phyloP scores from a whole-genome alignment of 805 yeast species.

The Pichia scutulata region DNA sequence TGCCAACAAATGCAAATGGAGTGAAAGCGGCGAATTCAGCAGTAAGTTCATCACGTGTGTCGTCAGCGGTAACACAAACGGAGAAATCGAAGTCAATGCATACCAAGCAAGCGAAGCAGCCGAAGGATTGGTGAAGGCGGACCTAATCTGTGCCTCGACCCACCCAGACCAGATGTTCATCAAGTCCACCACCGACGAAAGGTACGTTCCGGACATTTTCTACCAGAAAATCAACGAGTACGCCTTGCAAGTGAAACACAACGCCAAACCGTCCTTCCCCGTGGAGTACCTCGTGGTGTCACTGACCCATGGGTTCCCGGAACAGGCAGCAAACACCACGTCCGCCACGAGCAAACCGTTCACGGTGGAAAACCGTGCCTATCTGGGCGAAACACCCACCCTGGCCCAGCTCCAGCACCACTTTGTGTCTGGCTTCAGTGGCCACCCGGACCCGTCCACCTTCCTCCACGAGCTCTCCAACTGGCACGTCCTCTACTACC shows the following conservation, averaged over 20 bases:
- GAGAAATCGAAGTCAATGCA: conserved; percentile 84
- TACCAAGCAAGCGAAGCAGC: conserved; percentile 87
- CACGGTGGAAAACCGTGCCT: conserved; percentile 75
- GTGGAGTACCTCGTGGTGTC: conserved; percentile 85
- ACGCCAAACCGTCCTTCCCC: conserved; percentile 89
- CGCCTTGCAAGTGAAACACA: conserved; percentile 75
- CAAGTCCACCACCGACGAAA: conserved; percentile 57
- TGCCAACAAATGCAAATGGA: conserved; percentile 58
- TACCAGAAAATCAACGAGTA: conserved; percentile 83
- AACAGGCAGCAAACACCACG: conserved; percentile 48
- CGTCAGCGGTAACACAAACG: conserved; percentile 77
- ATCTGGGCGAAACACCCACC: conserved; percentile 54
- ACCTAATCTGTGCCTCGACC: conserved; percentile 77
- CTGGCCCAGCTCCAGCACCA: neutral
- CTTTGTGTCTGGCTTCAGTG: neutral
- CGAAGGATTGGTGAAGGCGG: conserved; percentile 82
- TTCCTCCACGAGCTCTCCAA: neutral
- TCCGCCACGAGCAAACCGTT: too few species aligned
- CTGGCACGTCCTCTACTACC: neutral
- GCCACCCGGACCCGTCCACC: neutral
- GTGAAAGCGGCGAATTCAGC: conserved; percentile 58
- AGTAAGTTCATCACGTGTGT: conserved; percentile 93
- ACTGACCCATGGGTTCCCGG: conserved; percentile 88
- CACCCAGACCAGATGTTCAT: conserved; percentile 84
- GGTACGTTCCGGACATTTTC: conserved; percentile 93